Base-by-base conservation (phyloP, 2,329 filamentous ascomycete genomes). In the Xylaria sp. region DNA sequence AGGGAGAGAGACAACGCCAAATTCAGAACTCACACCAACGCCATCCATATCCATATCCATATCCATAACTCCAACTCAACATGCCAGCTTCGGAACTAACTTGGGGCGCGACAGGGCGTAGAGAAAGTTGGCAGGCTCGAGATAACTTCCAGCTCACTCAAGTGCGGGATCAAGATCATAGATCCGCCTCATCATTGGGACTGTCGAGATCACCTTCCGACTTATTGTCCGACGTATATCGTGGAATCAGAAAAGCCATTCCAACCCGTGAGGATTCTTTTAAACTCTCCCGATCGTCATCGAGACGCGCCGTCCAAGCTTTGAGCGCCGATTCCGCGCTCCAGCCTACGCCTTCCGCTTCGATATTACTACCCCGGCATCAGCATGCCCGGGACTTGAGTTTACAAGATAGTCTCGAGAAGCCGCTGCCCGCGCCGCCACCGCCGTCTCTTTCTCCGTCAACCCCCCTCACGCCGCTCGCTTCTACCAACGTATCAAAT, bases 391-490 rank as follows among this genome's bases (percentile, higher is more conserved):
- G 84, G 70, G 84, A 82, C 71, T 68, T 86, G 75, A 88, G 83
- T 70, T 77, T 88, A 56, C 85, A 86, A 73, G 80, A 84, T 65
- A 88, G 85, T 72, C 85, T 88, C 69, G 82, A 83, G 72, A 89
- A 89, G 75, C 86, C 86, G 55, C 76, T 88, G 25, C 86, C 86
- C 39, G 81, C 84, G 69, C 81, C 85, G 67, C 81, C 85, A 27
- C 85, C 86, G 29, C 80, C 72, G 61, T 77, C 73, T 61, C 77
- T 77, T 54, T 81, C 66, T 17, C 64, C 78, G 33, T 72, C 72
- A 60, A 77, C 76, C 61, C 78, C 77, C 5, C 68, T 74, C 54
- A 78, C 77, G 6, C 78, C 78, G 15, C 62, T 57, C 59, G 15
- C 59, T 61, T 45, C 61, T 63, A 31, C 56, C 57, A 27, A 60